These are phyloP conservation scores for Xylaria nigripes DNA, from an alignment of 495 filamentous ascomycete species.

Conservation along the genomic window DNA sequence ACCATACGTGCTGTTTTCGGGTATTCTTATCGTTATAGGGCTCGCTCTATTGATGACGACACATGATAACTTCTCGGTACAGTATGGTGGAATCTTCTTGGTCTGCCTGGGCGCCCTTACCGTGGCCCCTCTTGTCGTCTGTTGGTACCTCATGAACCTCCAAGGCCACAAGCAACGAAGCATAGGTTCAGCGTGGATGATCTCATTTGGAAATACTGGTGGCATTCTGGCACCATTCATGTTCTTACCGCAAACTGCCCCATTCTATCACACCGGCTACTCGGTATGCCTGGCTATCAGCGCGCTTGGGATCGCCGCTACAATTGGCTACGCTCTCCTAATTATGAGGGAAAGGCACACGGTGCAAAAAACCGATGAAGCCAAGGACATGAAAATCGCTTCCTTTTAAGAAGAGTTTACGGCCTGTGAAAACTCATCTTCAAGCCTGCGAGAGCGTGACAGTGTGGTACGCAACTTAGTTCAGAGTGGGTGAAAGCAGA, in stretches of 20 bases:
- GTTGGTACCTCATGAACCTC: conserved; percentile 77
- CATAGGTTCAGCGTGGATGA: conserved; percentile 54
- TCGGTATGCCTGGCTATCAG: conserved; percentile 23
- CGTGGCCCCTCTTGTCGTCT: conserved; percentile 61
- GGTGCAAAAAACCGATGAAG: too few relatives aligned
- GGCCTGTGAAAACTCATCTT: too few relatives aligned
- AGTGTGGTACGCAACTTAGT: too few relatives aligned
- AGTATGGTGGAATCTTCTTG: conserved; percentile 63
- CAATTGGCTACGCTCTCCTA: too few relatives aligned
- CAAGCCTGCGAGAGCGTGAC: too few relatives aligned
- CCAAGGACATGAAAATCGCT: too few relatives aligned
- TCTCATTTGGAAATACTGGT: conserved; percentile 22
- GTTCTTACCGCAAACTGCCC: conserved; percentile 20
- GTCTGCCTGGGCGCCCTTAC: conserved; percentile 48
- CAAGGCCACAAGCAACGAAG: conserved; percentile 64
- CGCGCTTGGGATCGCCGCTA: not conserved
- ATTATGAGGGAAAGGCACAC: too few relatives aligned
- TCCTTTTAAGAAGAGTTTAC: too few relatives aligned
- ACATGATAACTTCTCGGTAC: conserved; percentile 32
- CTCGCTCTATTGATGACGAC: conserved; percentile 27
- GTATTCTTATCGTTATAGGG: conserved; percentile 34
- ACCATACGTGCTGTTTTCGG: too few relatives aligned
- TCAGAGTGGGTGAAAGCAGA: too few relatives aligned
- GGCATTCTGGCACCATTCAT: conserved; percentile 21
- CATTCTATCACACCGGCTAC: conserved; percentile 21